Conservation (phyloP, 2,329 filamentous ascomycete genomes). For the Colletotrichum chlorophyti region DNA sequence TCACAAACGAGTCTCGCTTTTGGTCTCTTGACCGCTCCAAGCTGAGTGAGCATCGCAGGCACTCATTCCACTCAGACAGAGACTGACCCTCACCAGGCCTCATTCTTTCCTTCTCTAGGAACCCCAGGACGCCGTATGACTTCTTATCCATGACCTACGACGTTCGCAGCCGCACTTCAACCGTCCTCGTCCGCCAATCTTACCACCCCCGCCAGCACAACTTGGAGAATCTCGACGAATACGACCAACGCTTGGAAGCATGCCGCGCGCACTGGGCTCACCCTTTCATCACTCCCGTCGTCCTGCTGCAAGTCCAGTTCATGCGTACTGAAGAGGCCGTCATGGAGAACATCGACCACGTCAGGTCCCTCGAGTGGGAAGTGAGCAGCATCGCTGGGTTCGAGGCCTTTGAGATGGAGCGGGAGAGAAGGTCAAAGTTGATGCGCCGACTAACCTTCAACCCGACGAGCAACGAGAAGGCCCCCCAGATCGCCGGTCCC, state of each 20-base stretch:
- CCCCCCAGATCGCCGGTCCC: constrained; percentile 33
- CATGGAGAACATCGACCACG: constrained; percentile 49
- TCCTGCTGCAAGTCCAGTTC: constrained; percentile 54
- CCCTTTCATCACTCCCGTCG: constrained; percentile 51
- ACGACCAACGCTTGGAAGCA: constrained; percentile 52
- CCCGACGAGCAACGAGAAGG: constrained; percentile 16
- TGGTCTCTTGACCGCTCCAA: constrained; percentile 46
- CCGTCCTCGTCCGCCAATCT: constrained; percentile 50
- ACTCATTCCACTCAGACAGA: neutral
- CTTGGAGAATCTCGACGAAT: constrained; percentile 52
- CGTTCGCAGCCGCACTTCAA: constrained; percentile 45
- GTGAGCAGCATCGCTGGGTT: constrained; percentile 52
- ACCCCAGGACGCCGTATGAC: constrained; percentile 52
- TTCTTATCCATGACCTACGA: constrained; percentile 55
- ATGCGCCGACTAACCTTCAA: constrained; percentile 12
- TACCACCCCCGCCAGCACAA: constrained; percentile 49
- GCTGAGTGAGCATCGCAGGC: constrained; percentile 34
- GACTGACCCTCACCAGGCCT: constrained; percentile 38
- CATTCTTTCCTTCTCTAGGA: constrained; percentile 52
- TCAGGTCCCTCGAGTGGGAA: constrained; percentile 47
- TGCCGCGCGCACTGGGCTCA: constrained; percentile 53
- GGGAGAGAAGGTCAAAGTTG: constrained; percentile 33
- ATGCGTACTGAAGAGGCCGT: constrained; percentile 52
- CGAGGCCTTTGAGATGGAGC: constrained; percentile 36
- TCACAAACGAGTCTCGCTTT: constrained; percentile 47